These are phyloP conservation scores for Quercus alba DNA, from an alignment of 306 rosid species.

Conservation along the genomic window DNA sequence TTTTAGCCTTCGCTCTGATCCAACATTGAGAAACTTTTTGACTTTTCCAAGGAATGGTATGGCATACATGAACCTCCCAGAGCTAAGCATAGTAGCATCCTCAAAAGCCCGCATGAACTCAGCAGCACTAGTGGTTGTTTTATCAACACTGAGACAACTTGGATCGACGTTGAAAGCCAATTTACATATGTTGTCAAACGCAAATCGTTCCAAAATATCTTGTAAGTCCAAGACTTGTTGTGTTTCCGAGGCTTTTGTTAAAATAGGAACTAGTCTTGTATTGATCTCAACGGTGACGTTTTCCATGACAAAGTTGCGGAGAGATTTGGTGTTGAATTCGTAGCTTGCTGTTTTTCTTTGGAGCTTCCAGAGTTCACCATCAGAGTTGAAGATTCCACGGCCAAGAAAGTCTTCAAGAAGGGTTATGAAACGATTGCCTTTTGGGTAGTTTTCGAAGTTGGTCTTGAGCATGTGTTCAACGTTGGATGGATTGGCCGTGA, in stretches of 20 bases:
- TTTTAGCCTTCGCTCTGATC: conserved; percentile 27
- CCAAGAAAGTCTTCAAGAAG: conserved; percentile 59
- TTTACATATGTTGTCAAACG: conserved; percentile 71
- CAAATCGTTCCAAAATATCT: conserved; percentile 58
- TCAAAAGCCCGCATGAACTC: conserved; percentile 72
- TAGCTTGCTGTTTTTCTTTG: too few species aligned
- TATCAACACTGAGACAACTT: conserved; percentile 46
- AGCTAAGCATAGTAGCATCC: conserved; percentile 39
- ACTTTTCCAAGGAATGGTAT: conserved; percentile 9
- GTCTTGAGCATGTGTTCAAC: conserved; percentile 20
- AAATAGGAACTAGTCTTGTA: too few species aligned
- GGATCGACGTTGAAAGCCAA: conserved; percentile 62
- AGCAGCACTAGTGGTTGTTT: conserved; percentile 5
- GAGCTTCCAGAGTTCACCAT: too few species aligned
- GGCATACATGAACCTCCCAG: conserved; percentile 41
- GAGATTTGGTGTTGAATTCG: too few species aligned
- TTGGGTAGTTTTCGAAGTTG: conserved; percentile 68
- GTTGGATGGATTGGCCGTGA: conserved; percentile 59
- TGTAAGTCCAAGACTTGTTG: conserved; percentile 48
- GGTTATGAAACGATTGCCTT: conserved; percentile 41
- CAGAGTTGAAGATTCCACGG: conserved; percentile 60
- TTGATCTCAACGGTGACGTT: too few species aligned
- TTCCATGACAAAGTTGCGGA: too few species aligned
- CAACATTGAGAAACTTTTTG: conserved; percentile 37
- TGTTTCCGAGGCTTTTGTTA: too few species aligned